phyloP scores from a whole-genome alignment of 2,329 filamentous ascomycete species.

The Nemania sp. region DNA sequence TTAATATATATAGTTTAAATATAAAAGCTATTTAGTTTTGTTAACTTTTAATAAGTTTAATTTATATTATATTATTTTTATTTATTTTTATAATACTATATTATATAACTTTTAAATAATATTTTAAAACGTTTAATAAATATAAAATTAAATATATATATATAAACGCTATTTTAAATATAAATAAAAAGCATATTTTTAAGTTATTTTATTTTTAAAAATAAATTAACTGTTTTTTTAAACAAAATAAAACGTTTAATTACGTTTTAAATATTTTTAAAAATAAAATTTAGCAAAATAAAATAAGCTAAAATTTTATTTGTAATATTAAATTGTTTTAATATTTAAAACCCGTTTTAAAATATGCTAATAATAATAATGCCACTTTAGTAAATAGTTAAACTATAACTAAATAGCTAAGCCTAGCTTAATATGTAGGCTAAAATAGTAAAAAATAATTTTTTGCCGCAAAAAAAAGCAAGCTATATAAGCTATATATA shows the following conservation, averaged over 20 bases:
- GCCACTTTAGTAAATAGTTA: no score
- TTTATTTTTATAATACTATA: not conserved
- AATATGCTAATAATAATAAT: no score
- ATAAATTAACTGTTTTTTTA: not conserved
- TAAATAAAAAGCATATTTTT: not conserved
- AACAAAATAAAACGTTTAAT: no score
- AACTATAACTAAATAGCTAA: no score
- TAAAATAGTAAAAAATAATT: no score
- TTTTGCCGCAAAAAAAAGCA: no score
- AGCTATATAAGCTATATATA: no score
- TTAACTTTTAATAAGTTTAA: not conserved
- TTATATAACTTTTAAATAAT: not conserved
- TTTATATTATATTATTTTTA: not conserved
- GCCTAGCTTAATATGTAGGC: no score
- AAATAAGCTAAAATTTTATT: not conserved
- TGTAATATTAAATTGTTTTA: constrained; percentile 3
- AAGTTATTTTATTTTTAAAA: not conserved
- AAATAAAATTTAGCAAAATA: not conserved
- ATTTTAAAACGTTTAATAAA: not conserved
- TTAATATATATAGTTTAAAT: constrained; percentile 5
- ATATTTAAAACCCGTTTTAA: not conserved
- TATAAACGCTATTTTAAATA: not conserved
- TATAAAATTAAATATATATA: not conserved
- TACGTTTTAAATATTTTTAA: not conserved
- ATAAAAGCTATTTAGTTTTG: not conserved